These are phyloP conservation scores for Saturnispora ahearnii DNA, from an alignment of 805 yeast species.

Conservation along the genomic window DNA sequence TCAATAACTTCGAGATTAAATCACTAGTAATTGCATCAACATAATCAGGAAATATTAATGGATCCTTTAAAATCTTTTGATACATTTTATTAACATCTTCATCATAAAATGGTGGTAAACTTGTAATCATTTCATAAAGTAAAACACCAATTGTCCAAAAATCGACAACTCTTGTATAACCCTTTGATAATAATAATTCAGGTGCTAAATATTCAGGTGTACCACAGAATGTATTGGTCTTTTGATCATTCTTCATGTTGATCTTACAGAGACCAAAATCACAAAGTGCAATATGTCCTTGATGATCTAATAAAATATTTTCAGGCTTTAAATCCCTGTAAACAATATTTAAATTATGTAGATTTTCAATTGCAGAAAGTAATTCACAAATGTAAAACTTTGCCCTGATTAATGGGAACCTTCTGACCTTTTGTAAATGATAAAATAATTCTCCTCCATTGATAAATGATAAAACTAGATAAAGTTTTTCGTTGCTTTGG, in stretches of 20 bases:
- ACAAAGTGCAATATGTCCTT: constrained; percentile 95
- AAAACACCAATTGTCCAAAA: constrained; percentile 98
- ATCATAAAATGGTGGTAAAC: constrained; percentile 94
- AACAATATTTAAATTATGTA: constrained; percentile 86
- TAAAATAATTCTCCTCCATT: constrained; percentile 96
- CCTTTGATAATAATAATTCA: constrained; percentile 81
- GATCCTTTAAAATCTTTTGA: constrained; percentile 83
- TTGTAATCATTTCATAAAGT: constrained; percentile 92
- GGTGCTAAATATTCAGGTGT: constrained; percentile 98
- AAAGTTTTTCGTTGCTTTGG: constrained; percentile 93
- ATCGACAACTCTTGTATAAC: constrained; percentile 92
- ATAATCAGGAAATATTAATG: constrained; percentile 78
- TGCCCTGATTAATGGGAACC: constrained; percentile 80
- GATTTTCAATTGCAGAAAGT: constrained; percentile 82
- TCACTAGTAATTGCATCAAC: constrained; percentile 84
- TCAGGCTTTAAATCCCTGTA: constrained; percentile 96
- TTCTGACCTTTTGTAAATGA: constrained; percentile 85
- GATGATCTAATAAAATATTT: constrained; percentile 86
- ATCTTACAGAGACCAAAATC: constrained; percentile 95
- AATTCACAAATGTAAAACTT: constrained; percentile 93
- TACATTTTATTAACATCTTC: constrained; percentile 92
- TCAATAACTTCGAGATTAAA: constrained; percentile 60
- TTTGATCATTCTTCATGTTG: constrained; percentile 85
- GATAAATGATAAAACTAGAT: constrained; percentile 82
- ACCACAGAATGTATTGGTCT: constrained; percentile 89